These are phyloP conservation scores for Colletotrichum brevisporum DNA, from an alignment of 2,329 filamentous ascomycete species.

Conservation along the genomic window DNA sequence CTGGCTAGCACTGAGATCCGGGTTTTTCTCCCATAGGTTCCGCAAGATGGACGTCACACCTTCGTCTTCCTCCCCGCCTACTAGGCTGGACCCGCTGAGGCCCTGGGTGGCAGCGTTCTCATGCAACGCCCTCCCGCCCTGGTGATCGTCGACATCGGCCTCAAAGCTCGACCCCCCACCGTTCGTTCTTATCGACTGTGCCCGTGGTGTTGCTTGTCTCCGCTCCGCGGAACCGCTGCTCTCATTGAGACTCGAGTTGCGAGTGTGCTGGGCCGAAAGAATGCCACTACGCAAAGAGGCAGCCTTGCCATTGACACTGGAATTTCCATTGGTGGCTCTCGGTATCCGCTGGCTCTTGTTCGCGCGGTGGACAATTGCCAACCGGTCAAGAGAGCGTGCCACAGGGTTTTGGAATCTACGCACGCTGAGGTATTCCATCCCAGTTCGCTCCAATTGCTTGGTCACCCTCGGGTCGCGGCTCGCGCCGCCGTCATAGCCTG, in stretches of 20 bases:
- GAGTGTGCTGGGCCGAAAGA: conserved; percentile 50
- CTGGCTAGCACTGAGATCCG: conserved; percentile 70
- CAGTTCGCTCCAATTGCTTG: conserved; percentile 77
- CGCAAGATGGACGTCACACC: conserved; percentile 66
- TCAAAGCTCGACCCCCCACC: conserved; percentile 62
- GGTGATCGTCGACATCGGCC: conserved; percentile 56
- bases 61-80: conserved; percentile 65
- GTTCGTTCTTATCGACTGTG: conserved; percentile 54
- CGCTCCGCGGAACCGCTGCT: conserved; percentile 39
- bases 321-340: conserved; percentile 54
- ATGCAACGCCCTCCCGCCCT: conserved; percentile 52
- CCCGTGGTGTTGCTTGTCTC: conserved; percentile 48
- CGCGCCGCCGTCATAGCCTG: conserved; percentile 65
- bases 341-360: conserved; percentile 66
- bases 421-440: conserved; percentile 81
- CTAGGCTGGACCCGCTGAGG: conserved; percentile 65
- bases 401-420: conserved; percentile 80
- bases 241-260: conserved; percentile 54
- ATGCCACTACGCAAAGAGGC: conserved; percentile 40
- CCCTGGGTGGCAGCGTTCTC: conserved; percentile 44
- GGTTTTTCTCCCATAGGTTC: conserved; percentile 74
- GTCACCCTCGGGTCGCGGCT: conserved; percentile 74
- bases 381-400: conserved; percentile 69
- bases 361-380: conserved; percentile 53
- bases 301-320: conserved; percentile 55